Evolutionary conservation across 345 rosid genomes (phyloP), one percentile per base, ranked within the genome.

Genomic region (Angophora floribunda): DNA sequence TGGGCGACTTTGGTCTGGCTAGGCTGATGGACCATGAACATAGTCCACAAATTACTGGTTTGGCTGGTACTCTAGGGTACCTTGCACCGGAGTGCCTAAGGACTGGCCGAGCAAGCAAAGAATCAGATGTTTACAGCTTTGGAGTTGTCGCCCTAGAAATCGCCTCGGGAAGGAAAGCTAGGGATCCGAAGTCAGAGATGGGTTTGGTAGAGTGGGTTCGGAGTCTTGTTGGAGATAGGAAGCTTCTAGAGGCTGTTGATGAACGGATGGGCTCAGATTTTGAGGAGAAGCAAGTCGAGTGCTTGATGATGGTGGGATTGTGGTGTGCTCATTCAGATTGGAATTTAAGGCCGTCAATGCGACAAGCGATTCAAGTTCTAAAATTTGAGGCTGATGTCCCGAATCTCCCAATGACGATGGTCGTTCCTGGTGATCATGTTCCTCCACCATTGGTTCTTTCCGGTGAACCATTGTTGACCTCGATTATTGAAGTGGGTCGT

Each of bases 1-100:
- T 95, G 4, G 95, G 95, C 22, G 96, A 95, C 87, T 95, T 95
- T 21, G 95, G 96, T 19, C 90, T 95, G n/a, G 97, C 97, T 13
- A 70, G 93, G 86, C 87, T 92, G 26, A 89, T 92, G 92, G 93
- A 93, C 88, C 95, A 92, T 2, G 93, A 93, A 79, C 30, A 92
- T 0, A 93, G 95, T 15, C 90, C 91, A 2, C 90, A 90, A 32
- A 94, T 96, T 3, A 94, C 96, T 7, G 92, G 93, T 41, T 65
- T 95, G 86, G 96, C 93, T 1, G 96, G 96, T 17, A 95, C 96
- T 1, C 87, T 93, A 3, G 98, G 95, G 14, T 93, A 95, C 89
- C 21, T 94, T 90, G 95, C 96, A 14, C 96, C 96, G 4, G 94
- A 94, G 85, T 95, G 90, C 78, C 36, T 94, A 53, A 86, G 88